Conservation (phyloP, 2,329 filamentous ascomycete genomes). For the Pseudopithomyces chartarum region DNA sequence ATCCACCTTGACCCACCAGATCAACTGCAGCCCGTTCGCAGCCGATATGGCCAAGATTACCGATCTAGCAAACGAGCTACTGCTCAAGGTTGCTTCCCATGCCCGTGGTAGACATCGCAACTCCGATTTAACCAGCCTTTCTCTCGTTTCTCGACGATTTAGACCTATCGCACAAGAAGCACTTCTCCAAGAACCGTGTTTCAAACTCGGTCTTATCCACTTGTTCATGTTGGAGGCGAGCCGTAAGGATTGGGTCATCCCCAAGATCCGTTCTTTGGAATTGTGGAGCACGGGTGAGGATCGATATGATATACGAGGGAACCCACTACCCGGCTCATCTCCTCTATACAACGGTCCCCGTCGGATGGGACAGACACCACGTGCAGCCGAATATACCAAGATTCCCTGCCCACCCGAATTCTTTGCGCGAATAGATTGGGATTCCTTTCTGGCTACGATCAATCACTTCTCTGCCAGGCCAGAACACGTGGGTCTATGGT, state of each 20-base stretch:
- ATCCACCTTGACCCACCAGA: too few relatives aligned
- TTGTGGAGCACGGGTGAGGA: slow-evolving; percentile 18
- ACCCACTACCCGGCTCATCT: too few relatives aligned
- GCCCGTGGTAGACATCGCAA: slow-evolving; percentile 14
- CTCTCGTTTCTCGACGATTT: slow-evolving; percentile 19
- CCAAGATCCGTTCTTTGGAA: slow-evolving; percentile 16
- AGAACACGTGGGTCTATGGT: slow-evolving; percentile 4
- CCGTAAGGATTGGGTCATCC: slow-evolving; percentile 6
- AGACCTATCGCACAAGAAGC: slow-evolving; percentile 21
- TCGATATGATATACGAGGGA: too few relatives aligned
- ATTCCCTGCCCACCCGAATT: neutral
- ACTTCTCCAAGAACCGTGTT: slow-evolving; percentile 18
- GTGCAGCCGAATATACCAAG: neutral
- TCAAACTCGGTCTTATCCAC: slow-evolving; percentile 18
- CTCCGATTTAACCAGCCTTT: slow-evolving; percentile 15
- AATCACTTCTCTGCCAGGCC: neutral
- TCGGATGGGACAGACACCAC: neutral
- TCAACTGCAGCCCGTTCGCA: too few relatives aligned
- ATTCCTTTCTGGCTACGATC: neutral
- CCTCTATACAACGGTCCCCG: too few relatives aligned
- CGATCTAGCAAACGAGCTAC: slow-evolving; percentile 21
- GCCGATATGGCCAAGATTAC: slow-evolving; percentile 1
- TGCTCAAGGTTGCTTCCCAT: slow-evolving; percentile 16
- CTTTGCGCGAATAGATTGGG: neutral
- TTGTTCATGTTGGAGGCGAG: slow-evolving; percentile 17